phyloP scores from a whole-genome alignment of 228 moss, liverwort and hornwort genomes.

The Sphagnum fallax region DNA sequence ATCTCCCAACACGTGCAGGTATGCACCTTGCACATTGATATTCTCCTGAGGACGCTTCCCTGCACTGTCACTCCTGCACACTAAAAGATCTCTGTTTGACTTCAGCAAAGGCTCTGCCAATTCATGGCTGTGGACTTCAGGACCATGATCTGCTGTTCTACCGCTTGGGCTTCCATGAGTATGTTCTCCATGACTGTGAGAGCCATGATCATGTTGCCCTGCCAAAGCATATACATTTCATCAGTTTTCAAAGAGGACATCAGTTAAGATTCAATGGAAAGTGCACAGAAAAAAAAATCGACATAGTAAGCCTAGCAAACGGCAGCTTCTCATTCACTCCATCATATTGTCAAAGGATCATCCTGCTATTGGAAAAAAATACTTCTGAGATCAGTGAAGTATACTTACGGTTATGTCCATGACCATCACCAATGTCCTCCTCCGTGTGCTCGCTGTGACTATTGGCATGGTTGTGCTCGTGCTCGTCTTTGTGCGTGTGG shows the following conservation, averaged over 20 bases:
- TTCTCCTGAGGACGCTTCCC: slow-evolving; percentile 9
- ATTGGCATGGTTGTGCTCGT: not conserved
- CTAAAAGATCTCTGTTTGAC: not conserved
- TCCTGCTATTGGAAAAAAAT: no score
- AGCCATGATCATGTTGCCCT: slow-evolving; percentile 18
- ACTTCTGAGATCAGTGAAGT: not conserved
- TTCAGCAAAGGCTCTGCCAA: not conserved
- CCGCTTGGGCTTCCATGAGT: slow-evolving; percentile 1
- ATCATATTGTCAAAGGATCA: no score
- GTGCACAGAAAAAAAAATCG: no score
- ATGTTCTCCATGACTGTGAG: slow-evolving; percentile 4
- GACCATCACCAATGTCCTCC: not conserved
- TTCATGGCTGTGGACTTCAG: slow-evolving; percentile 3
- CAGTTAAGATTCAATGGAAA: no score
- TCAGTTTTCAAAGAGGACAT: no score
- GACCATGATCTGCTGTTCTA: not conserved
- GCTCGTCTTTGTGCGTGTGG: slow-evolving; percentile 4
- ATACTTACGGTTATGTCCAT: not conserved
- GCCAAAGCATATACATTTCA: no score
- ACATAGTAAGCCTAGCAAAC: no score
- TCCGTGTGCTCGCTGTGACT: not conserved
- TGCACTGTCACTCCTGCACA: slow-evolving; percentile 7
- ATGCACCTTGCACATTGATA: slow-evolving; percentile 72
- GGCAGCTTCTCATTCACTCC: no score
- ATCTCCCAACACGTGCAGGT: slow-evolving; percentile 83